A percentile compares a stretch with the other conserved stretches of the same genome.
Evolutionary conservation across 1,139 yeast species (phyloP).

Genomic region (Hemisphaericaspora lyxosophila): DNA sequence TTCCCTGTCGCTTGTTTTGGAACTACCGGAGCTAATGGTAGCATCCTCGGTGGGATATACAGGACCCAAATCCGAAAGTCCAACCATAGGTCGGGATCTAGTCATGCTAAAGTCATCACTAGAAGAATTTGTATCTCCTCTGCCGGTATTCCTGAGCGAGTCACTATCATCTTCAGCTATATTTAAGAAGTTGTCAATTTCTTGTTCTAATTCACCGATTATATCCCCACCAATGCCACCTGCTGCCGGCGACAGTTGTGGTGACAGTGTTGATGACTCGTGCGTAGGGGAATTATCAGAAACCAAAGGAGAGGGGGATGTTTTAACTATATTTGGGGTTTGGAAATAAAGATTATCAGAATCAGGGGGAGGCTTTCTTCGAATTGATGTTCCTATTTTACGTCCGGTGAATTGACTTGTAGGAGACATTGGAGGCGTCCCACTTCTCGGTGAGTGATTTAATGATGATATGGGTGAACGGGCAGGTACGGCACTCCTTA

Average conservation of each 20-base stretch:
- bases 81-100: slow-evolving; percentile 8
- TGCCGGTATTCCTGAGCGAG: neutral
- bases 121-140: neutral
- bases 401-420: neutral
- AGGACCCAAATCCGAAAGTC: slow-evolving; percentile 5
- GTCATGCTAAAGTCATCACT: slow-evolving; percentile 5
- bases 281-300: too few relatives aligned
- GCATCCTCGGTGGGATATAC: neutral
- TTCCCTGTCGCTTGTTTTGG: too few relatives aligned
- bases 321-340: slow-evolving; percentile 5
- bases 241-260: too few relatives aligned
- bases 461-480: too few relatives aligned
- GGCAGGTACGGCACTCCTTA: too few relatives aligned
- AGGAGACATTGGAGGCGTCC: slow-evolving; percentile 1
- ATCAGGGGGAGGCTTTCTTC: slow-evolving; percentile 28
- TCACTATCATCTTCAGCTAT: slow-evolving; percentile 4
- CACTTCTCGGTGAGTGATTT: neutral
- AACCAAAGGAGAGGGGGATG: slow-evolving; percentile 6
- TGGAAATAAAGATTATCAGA: slow-evolving; percentile 13
- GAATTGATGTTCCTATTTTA: neutral
- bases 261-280: too few relatives aligned
- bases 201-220: slow-evolving; percentile 13
- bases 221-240: slow-evolving; percentile 9
- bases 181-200: slow-evolving; percentile 14
- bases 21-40: too few relatives aligned